Evolutionary conservation across 2,329 filamentous ascomycete genomes (phyloP), one percentile per base, ranked within the genome.

Genomic region (Leptographium wingfieldii): DNA sequence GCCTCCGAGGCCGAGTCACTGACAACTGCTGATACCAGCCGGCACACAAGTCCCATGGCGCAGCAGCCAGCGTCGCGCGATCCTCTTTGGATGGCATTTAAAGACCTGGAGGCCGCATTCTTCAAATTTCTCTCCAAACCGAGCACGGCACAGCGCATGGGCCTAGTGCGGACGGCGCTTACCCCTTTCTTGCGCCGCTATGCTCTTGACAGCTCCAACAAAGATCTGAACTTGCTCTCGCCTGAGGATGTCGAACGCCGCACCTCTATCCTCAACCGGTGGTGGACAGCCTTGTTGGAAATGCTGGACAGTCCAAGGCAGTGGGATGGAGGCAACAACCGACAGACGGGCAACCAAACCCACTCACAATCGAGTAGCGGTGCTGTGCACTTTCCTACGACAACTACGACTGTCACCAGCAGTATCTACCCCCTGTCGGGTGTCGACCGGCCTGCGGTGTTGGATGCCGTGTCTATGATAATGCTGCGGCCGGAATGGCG

Each of bases 401-500:
- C 66, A 11, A 65, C 60, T 10, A 65, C 58, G 11, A 49, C 56
- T 12, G 16, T 12, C 55, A 52, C 61, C 19, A 80, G 84, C 68
- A 83, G 83, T 60, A 72, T 78, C 56, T 87, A 90, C 67, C 86
- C 87, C 3, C 85, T 96, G 16, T 85, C 90, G 1, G 89, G 89
- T 12, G 86, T 90, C n/a, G 92, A 96, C 68, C 80, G 90, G 38
- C 89, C 90, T 0, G 80, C 84, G 3, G 83, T 95, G 52, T 79
- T 95, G 38, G 91, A 96, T 68, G 87, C 84, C 5, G 80, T 88
- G 27, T 84, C 86, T 56, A 82, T 87, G 58, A 84, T 96, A 68
- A 95, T 96, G 91, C 87, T 87, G 72, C 82, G 92, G 55, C 84
- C 87, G 0, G 92, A 96, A 73, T 96, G 92, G 92, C 84, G 89